Percentiles rank a stretch among this genome's conserved stretches.
These are phyloP conservation scores for Alternaria metachromatica DNA, from an alignment of 2,329 filamentous ascomycete genomes.

Conservation along the genomic window DNA sequence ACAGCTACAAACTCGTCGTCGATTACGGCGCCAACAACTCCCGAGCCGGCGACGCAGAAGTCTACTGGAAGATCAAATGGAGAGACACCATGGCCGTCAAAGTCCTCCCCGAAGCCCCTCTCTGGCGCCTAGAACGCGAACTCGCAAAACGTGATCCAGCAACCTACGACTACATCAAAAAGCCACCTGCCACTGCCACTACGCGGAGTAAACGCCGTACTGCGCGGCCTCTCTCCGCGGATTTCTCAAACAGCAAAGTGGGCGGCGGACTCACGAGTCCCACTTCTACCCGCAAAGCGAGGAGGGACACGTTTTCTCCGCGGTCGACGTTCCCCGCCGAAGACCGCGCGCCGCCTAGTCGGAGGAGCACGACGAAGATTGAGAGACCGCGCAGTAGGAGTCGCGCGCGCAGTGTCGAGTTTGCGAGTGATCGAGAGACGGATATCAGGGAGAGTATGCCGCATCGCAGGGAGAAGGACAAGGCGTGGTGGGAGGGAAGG, in stretches of 20 bases:
- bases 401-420: slow-evolving; percentile 32
- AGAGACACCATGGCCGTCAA: slow-evolving; percentile 47
- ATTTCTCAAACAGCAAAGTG: slow-evolving; percentile 15
- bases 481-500: slow-evolving; percentile 46
- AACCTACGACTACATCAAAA: slow-evolving; percentile 50
- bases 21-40: slow-evolving; percentile 46
- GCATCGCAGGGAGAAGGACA: slow-evolving; percentile 41
- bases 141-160: slow-evolving; percentile 51
- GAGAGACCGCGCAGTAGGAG: slow-evolving; percentile 24
- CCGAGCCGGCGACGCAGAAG: slow-evolving; percentile 44
- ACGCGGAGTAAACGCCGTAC: slow-evolving; percentile 22
- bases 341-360: slow-evolving; percentile 9
- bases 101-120: slow-evolving; percentile 53
- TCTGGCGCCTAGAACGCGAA: slow-evolving; percentile 54
- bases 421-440: slow-evolving; percentile 38
- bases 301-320: slow-evolving; percentile 33
- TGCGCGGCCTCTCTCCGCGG: slow-evolving; percentile 23
- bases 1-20: slow-evolving; percentile 57
- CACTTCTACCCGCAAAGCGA: slow-evolving; percentile 4
- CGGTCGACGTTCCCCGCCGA: slow-evolving; percentile 28
- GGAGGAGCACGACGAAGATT: slow-evolving; percentile 19
- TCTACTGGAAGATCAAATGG: slow-evolving; percentile 53
- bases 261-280: slow-evolving; percentile 9
- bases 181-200: slow-evolving; percentile 39
- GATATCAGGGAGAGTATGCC: slow-evolving; percentile 44